Conservation (phyloP, 164 flowering plant species). For the Pachysandra terminalis region DNA sequence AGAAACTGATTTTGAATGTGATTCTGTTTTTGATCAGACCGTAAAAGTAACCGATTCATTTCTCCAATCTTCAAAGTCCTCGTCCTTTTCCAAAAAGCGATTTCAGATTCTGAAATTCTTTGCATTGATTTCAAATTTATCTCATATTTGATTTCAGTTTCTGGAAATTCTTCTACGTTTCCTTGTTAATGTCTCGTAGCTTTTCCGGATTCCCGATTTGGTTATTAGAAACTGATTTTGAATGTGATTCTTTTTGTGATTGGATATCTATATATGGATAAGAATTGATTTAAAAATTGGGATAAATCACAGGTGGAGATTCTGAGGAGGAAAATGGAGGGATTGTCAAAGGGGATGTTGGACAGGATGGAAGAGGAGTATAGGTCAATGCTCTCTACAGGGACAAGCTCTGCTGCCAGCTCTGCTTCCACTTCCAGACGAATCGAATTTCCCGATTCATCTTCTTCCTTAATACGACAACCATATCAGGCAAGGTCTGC, state of each 20-base stretch:
- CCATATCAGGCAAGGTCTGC: slow-evolving; percentile 31
- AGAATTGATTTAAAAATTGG: neutral
- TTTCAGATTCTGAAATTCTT: too few species aligned
- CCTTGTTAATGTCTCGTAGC: too few species aligned
- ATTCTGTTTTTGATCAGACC: neutral
- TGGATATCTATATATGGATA: neutral
- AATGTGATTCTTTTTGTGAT: neutral
- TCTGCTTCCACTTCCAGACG: slow-evolving; percentile 51
- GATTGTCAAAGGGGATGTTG: slow-evolving; percentile 55
- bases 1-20: neutral
- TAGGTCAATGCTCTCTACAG: slow-evolving; percentile 40
- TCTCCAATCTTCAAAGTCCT: too few species aligned
- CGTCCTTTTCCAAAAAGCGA: too few species aligned
- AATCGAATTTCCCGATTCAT: slow-evolving; percentile 31
- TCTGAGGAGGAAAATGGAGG: slow-evolving; percentile 60
- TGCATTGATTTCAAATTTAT: too few species aligned
- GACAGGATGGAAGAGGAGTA: slow-evolving; percentile 68
- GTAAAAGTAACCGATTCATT: too few species aligned
- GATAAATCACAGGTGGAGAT: slow-evolving; percentile 42
- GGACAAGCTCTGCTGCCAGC: slow-evolving; percentile 37
- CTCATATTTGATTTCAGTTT: too few species aligned
- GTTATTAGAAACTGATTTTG: neutral
- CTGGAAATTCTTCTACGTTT: neutral
- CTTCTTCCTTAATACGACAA: slow-evolving; percentile 14
- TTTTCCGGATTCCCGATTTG: neutral